Conservation (phyloP, 495 filamentous ascomycete genomes). For the Hypoxylon intermedium region DNA sequence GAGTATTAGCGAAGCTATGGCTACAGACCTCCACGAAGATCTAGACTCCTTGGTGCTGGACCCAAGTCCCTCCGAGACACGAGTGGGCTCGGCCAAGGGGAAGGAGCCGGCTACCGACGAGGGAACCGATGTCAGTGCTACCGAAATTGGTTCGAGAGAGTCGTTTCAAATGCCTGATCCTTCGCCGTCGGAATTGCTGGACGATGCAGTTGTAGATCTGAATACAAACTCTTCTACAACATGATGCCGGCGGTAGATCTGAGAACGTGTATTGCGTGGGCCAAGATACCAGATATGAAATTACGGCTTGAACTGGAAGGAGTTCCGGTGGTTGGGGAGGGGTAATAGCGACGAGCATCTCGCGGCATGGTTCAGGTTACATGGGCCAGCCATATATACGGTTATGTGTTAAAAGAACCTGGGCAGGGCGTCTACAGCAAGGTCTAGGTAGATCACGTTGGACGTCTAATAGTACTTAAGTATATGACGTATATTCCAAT, state of each 20-base stretch:
- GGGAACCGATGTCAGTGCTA: conserved; percentile 8
- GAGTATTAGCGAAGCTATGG: conserved; percentile 40
- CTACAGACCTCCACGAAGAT: conserved; percentile 33
- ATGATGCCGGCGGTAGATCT: too few relatives aligned
- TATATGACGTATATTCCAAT: too few relatives aligned
- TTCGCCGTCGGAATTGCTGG: neutral
- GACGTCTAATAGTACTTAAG: too few relatives aligned
- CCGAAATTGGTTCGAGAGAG: neutral
- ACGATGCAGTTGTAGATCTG: neutral
- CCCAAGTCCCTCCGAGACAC: neutral
- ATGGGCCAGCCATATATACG: too few relatives aligned
- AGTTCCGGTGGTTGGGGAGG: too few relatives aligned
- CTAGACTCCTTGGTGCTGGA: conserved; percentile 9
- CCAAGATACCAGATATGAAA: conserved; percentile 13
- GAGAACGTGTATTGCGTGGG: too few relatives aligned
- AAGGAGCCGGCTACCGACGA: conserved; percentile 36
- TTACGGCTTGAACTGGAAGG: neutral
- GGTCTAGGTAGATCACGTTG: too few relatives aligned
- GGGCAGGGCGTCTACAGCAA: too few relatives aligned
- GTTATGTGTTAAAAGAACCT: too few relatives aligned
- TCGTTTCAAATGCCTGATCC: neutral
- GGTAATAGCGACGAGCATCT: too few relatives aligned
- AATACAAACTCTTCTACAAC: neutral
- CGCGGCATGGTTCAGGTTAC: too few relatives aligned
- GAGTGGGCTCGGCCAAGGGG: conserved; percentile 24